Conservation (phyloP, 1,139 yeast species). For the Pichia sp. region DNA sequence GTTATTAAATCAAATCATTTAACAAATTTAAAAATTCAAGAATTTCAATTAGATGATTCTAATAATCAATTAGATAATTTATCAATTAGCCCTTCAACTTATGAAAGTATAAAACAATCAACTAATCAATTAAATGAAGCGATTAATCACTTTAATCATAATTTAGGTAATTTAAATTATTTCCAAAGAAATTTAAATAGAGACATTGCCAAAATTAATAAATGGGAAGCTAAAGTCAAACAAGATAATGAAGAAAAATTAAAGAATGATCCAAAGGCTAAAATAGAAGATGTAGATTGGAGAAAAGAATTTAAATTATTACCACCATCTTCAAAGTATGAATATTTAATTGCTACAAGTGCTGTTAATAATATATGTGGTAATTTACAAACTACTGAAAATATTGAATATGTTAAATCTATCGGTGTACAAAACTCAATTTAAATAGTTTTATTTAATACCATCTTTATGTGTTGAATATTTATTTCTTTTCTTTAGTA, state of each 20-base stretch:
- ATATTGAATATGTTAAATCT: slow-evolving; percentile 13
- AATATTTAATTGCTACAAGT: slow-evolving; percentile 63
- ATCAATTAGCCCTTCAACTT: slow-evolving; percentile 37
- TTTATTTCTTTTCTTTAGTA: not conserved
- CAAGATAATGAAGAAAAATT: slow-evolving; percentile 59
- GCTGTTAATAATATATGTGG: slow-evolving; percentile 66
- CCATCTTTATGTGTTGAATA: too few relatives aligned
- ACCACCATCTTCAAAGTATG: slow-evolving; percentile 69
- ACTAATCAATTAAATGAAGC: slow-evolving; percentile 69
- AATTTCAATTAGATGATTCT: slow-evolving; percentile 15
- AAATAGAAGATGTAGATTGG: slow-evolving; percentile 56
- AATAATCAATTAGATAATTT: slow-evolving; percentile 25
- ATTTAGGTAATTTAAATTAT: slow-evolving; percentile 75
- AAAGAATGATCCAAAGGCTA: slow-evolving; percentile 48
- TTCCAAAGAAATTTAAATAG: slow-evolving; percentile 74
- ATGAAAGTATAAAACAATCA: slow-evolving; percentile 29
- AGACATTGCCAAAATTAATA: slow-evolving; percentile 63
- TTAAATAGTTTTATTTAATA: not conserved
- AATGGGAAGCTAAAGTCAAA: slow-evolving; percentile 70
- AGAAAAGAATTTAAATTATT: slow-evolving; percentile 61
- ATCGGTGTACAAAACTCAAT: slow-evolving; percentile 9
- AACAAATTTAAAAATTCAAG: slow-evolving; percentile 30
- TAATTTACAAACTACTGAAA: slow-evolving; percentile 54
- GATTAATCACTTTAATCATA: slow-evolving; percentile 73
- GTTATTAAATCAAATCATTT: slow-evolving; percentile 55